Percentiles rank a stretch among this genome's conserved stretches.
phyloP scores from a whole-genome alignment of 257 asterid species.

The Marsdenia floribunda region DNA sequence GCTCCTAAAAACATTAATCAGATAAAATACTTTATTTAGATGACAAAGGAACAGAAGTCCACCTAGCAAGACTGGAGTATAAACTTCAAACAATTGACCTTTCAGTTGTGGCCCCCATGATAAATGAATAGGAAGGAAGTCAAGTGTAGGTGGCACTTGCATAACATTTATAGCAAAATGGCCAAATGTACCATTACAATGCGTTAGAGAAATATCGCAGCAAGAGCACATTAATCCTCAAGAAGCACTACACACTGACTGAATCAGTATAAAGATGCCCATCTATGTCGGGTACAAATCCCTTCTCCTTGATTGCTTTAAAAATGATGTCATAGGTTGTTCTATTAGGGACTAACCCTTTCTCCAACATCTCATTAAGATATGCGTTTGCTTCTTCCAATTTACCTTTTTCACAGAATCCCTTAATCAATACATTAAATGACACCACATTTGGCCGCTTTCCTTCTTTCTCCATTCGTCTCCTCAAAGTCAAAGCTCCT shows the following conservation, averaged over 20 bases:
- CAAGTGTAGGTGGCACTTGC: not conserved
- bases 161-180: not conserved
- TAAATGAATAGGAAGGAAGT: not conserved
- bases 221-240: not conserved
- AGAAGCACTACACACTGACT: slow-evolving; percentile 18
- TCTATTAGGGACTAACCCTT: slow-evolving; percentile 71
- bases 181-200: no score
- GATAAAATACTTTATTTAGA: not conserved
- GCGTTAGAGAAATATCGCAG: not conserved
- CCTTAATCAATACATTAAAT: slow-evolving; percentile 71
- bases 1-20: not conserved
- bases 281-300: slow-evolving; percentile 76
- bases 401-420: slow-evolving; percentile 52
- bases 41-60: not conserved
- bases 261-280: slow-evolving; percentile 61
- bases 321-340: slow-evolving; percentile 66
- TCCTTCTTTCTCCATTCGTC: slow-evolving; percentile 83
- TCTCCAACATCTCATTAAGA: slow-evolving; percentile 93
- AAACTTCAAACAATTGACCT: not conserved
- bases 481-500: slow-evolving; percentile 61
- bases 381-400: slow-evolving; percentile 60
- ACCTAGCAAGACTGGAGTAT: not conserved
- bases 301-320: slow-evolving; percentile 81
- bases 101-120: not conserved
- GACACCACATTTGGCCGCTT: slow-evolving; percentile 68